Conservation (phyloP, 2,329 filamentous ascomycete genomes). For the Clonostachys rosea region DNA sequence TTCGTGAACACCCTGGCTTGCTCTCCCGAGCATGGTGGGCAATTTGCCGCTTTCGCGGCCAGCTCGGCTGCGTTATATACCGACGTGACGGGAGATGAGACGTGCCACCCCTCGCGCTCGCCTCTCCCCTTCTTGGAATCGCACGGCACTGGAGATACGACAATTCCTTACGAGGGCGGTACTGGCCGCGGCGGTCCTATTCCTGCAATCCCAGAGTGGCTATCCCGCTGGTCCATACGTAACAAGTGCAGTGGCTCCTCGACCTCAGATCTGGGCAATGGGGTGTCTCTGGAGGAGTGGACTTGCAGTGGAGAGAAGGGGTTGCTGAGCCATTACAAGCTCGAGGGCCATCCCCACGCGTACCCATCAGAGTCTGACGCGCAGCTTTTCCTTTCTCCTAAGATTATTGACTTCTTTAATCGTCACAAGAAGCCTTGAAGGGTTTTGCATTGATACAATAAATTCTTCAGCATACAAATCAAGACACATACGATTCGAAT, state of each 20-base stretch:
- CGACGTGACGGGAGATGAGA: constrained; percentile 13
- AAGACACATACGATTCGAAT: too few species aligned
- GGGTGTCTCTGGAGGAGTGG: too few species aligned
- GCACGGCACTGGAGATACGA: not conserved
- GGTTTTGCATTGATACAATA: too few species aligned
- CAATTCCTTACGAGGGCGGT: constrained; percentile 16
- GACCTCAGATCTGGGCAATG: too few species aligned
- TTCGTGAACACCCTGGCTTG: constrained; percentile 36
- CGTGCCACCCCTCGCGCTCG: constrained; percentile 23
- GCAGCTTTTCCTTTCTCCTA: too few species aligned
- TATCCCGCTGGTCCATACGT: constrained; percentile 27
- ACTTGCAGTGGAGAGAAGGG: too few species aligned
- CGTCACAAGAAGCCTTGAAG: too few species aligned
- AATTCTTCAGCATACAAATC: too few species aligned
- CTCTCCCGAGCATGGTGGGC: constrained; percentile 21
- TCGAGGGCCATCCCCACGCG: too few species aligned
- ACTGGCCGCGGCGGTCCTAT: constrained; percentile 30
- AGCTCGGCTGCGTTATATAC: constrained; percentile 36
- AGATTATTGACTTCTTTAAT: too few species aligned
- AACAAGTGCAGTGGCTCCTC: constrained; percentile 4
- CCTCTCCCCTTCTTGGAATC: constrained; percentile 1
- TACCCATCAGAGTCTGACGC: too few species aligned
- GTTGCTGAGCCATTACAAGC: too few species aligned
- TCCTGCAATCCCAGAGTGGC: constrained; percentile 34
- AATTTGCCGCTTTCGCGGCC: constrained; percentile 34